These are phyloP conservation scores for Phaeosphaeria sp. DNA, from an alignment of 2,329 filamentous ascomycete genomes.

Conservation along the genomic window DNA sequence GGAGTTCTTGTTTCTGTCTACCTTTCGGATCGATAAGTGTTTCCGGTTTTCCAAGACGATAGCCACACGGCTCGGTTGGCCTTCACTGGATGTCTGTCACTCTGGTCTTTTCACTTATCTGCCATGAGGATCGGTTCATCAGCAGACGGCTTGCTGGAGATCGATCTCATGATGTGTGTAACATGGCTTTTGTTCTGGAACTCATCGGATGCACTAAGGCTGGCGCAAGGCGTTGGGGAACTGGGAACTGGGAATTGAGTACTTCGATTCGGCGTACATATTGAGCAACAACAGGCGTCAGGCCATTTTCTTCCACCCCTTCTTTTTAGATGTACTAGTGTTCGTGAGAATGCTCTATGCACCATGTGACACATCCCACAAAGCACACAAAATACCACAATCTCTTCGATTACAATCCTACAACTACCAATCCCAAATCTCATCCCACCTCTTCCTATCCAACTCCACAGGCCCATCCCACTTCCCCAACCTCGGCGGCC, in stretches of 20 bases:
- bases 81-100: constrained; percentile 19
- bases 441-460: constrained; percentile 66
- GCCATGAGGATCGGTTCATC: constrained; percentile 6
- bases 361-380: neutral
- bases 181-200: constrained; percentile 5
- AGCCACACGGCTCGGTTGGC: constrained; percentile 23
- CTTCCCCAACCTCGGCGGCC: constrained; percentile 69
- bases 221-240: neutral
- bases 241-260: no score
- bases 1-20: constrained; percentile 1
- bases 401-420: no score
- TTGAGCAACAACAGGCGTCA: neutral
- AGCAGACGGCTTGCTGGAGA: constrained; percentile 5
- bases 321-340: neutral
- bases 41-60: constrained; percentile 14
- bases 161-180: constrained; percentile 21
- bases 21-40: constrained; percentile 5
- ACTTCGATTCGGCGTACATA: constrained; percentile 7
- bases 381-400: no score
- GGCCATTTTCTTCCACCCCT: neutral
- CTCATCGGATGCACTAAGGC: neutral
- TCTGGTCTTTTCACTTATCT: constrained; percentile 10
- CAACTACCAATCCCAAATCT: constrained; percentile 56
- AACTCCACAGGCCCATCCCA: constrained; percentile 67
- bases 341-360: neutral